phyloP scores from a whole-genome alignment of 139 green algal species.

The Coelastrella sp. region DNA sequence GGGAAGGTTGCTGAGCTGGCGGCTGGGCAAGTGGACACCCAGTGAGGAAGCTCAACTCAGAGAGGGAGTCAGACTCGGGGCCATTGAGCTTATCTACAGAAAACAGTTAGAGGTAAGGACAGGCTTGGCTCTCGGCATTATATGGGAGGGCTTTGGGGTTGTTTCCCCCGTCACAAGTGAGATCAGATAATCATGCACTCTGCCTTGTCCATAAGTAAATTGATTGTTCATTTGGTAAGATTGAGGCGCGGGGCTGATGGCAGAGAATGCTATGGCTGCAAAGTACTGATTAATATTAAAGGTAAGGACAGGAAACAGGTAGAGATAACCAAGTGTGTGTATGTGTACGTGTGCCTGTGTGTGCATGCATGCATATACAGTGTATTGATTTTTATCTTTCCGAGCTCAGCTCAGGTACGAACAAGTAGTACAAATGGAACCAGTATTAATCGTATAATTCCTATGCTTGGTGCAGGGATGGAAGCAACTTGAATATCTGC shows the following conservation, averaged over 20 bases:
- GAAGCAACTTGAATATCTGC: neutral
- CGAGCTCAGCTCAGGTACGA: too few species aligned
- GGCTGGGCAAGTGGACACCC: conserved; percentile 19
- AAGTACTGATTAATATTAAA: too few species aligned
- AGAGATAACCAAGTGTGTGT: neutral
- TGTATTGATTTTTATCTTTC: neutral
- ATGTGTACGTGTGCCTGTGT: neutral
- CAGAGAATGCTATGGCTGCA: too few species aligned
- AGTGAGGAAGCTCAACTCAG: conserved; percentile 1
- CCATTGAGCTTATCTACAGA: conserved; percentile 19
- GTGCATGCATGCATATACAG: neutral
- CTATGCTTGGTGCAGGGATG: neutral
- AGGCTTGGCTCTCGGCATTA: too few species aligned
- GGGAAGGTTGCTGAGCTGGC: conserved; percentile 2
- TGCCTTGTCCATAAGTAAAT: too few species aligned
- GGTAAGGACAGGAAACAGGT: neutral
- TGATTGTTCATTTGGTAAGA: too few species aligned
- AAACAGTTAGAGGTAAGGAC: neutral
- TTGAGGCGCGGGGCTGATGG: too few species aligned
- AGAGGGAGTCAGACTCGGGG: conserved; percentile 17
- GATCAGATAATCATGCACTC: too few species aligned
- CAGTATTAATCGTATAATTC: neutral
- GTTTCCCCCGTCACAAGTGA: too few species aligned
- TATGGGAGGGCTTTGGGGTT: too few species aligned
- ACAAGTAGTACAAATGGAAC: neutral